Evolutionary conservation across 2,329 filamentous ascomycete genomes (phyloP).

Genomic region (Penicillium polonicum): DNA sequence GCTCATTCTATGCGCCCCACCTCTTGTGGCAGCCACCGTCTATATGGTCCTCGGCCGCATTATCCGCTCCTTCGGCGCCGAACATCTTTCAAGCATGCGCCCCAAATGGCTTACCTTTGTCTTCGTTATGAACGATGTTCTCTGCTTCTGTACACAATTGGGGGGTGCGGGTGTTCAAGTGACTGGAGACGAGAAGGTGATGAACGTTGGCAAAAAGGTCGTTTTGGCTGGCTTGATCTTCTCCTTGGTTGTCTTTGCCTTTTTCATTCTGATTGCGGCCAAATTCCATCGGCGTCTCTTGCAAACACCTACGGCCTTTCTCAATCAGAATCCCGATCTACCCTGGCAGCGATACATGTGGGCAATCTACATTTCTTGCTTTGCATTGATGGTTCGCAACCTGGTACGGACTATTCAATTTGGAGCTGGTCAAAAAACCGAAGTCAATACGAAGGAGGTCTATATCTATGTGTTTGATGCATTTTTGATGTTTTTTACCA

Average conservation of each 20-base stretch:
- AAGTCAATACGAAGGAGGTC: slow-evolving; percentile 26
- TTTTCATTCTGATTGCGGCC: slow-evolving; percentile 28
- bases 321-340: slow-evolving; percentile 14
- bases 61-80: slow-evolving; percentile 37
- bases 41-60: slow-evolving; percentile 45
- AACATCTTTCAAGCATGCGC: slow-evolving; percentile 37
- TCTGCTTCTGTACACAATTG: slow-evolving; percentile 37
- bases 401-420: slow-evolving; percentile 33
- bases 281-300: slow-evolving; percentile 26
- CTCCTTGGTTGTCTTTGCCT: slow-evolving; percentile 28
- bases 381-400: slow-evolving; percentile 29
- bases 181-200: slow-evolving; percentile 21
- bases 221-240: slow-evolving; percentile 33
- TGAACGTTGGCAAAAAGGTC: slow-evolving; percentile 26
- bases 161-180: slow-evolving; percentile 34
- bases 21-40: slow-evolving; percentile 39
- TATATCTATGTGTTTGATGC: slow-evolving; percentile 38
- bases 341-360: slow-evolving; percentile 31
- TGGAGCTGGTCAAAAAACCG: slow-evolving; percentile 12
- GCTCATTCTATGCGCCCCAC: slow-evolving; percentile 42
- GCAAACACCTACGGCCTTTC: slow-evolving; percentile 17
- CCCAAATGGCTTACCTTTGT: slow-evolving; percentile 39
- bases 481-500: slow-evolving; percentile 26
- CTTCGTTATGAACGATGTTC: slow-evolving; percentile 39
- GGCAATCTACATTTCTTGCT: slow-evolving; percentile 28